Conservation (phyloP, 768 basidiomycete genomes). For the Phlegmacium glaucopus region DNA sequence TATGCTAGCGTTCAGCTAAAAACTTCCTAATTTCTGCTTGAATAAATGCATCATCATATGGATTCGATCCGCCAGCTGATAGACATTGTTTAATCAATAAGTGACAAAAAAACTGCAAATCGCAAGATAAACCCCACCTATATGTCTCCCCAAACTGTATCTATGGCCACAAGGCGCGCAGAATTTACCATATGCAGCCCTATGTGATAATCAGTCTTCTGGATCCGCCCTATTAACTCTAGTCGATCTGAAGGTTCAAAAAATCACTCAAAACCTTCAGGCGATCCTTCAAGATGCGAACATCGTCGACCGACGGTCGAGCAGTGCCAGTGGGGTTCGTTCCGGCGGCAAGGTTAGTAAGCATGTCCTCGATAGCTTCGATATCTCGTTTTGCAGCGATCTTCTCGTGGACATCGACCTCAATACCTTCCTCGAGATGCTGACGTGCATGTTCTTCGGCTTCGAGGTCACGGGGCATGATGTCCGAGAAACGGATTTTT, state of each 20-base stretch:
- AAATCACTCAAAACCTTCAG: conserved; percentile 26
- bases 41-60: no score
- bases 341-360: conserved; percentile 39
- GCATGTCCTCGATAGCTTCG: conserved; percentile 56
- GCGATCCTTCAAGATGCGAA: conserved; percentile 35
- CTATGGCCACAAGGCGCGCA: no score
- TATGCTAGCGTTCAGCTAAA: no score
- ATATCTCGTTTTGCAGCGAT: conserved; percentile 44
- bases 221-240: conserved; percentile 13
- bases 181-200: no score
- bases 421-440: conserved; percentile 46
- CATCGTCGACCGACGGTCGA: conserved; percentile 37
- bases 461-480: conserved; percentile 73
- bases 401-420: conserved; percentile 38
- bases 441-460: conserved; percentile 74
- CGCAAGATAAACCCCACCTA: no score
- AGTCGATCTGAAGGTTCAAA: conserved; percentile 28
- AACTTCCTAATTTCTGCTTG: no score
- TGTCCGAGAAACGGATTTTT: conserved; percentile 61
- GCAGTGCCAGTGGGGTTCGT: conserved; percentile 3
- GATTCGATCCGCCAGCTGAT: no score
- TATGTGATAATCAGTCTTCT: no score
- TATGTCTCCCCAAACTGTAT: no score
- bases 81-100: no score
- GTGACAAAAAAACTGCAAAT: no score